Conservation (phyloP, 192 early-diverging fungal species). For the Funneliformis geosporum region DNA sequence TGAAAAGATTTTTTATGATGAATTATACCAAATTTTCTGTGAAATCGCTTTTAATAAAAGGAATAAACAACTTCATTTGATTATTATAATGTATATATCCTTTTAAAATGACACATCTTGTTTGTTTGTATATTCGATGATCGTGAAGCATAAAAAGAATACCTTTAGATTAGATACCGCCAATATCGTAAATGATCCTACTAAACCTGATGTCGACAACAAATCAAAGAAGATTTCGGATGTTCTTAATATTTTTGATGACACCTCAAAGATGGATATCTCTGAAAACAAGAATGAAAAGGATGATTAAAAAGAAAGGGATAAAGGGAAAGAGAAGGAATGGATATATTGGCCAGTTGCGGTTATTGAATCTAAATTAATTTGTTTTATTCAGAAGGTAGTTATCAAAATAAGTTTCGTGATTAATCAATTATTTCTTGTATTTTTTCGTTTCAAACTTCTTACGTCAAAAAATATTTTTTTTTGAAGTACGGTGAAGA, state of each 20-base stretch:
- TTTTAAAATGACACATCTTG: too few species aligned
- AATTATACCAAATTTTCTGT: too few species aligned
- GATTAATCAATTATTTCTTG: not conserved
- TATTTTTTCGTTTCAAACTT: conserved; percentile 6
- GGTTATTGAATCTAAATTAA: conserved; percentile 65
- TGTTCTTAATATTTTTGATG: not conserved
- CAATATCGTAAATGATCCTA: not conserved
- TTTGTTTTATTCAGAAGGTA: conserved; percentile 75
- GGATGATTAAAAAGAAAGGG: not conserved
- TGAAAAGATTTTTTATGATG: too few species aligned
- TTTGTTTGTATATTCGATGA: too few species aligned
- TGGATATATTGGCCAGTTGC: conserved; percentile 86
- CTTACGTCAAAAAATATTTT: not conserved
- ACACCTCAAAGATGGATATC: not conserved
- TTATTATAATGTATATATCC: too few species aligned
- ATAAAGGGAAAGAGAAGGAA: conserved; percentile 31
- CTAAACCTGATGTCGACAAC: not conserved
- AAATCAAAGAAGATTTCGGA: not conserved
- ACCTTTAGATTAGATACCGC: conserved; percentile 71
- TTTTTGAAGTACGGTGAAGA: conserved; percentile 50
- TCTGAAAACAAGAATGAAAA: not conserved
- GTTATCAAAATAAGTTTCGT: not conserved
- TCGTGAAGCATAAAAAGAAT: too few species aligned
- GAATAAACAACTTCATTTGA: too few species aligned
- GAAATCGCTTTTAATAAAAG: too few species aligned